Conservation (phyloP, 1,139 yeast genomes). For the Yamadazyma sp. region DNA sequence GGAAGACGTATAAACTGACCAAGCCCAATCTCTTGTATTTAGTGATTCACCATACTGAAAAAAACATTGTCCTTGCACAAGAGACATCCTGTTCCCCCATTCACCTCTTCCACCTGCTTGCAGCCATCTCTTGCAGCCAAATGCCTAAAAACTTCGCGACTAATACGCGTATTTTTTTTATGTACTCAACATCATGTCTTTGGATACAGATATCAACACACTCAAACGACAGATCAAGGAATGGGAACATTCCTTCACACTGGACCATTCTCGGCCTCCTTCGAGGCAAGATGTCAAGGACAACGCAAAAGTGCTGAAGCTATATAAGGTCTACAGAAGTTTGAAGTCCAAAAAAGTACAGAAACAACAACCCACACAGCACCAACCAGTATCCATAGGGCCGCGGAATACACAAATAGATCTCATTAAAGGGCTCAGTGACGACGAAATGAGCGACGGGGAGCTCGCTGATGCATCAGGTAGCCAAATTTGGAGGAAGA, state of each 20-base stretch:
- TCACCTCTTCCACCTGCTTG: neutral
- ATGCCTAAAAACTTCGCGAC: slow-evolving; percentile 2
- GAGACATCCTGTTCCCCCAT: neutral
- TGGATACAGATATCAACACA: slow-evolving; percentile 9
- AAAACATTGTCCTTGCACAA: no score
- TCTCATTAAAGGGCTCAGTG: slow-evolving; percentile 8
- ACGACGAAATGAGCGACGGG: slow-evolving; percentile 8
- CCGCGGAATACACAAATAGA: slow-evolving; percentile 5
- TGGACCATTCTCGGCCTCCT: slow-evolving; percentile 49
- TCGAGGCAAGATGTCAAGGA: slow-evolving; percentile 53
- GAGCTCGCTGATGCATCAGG: neutral
- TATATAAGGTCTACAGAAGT: slow-evolving; percentile 44
- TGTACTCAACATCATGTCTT: slow-evolving; percentile 7
- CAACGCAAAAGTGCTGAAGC: slow-evolving; percentile 38
- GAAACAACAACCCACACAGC: neutral
- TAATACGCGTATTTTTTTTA: no score
- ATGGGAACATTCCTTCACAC: slow-evolving; percentile 60
- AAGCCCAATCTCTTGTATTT: no score
- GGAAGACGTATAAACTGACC: no score
- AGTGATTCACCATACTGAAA: no score
- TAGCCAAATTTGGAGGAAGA: neutral
- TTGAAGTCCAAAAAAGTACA: slow-evolving; percentile 14
- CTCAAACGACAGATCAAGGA: slow-evolving; percentile 45
- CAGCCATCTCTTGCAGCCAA: slow-evolving; percentile 1
- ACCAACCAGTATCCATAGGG: neutral